These are phyloP conservation scores for Trypanosoma congolense DNA, from an alignment of 208 protist genomes.

Conservation along the genomic window DNA sequence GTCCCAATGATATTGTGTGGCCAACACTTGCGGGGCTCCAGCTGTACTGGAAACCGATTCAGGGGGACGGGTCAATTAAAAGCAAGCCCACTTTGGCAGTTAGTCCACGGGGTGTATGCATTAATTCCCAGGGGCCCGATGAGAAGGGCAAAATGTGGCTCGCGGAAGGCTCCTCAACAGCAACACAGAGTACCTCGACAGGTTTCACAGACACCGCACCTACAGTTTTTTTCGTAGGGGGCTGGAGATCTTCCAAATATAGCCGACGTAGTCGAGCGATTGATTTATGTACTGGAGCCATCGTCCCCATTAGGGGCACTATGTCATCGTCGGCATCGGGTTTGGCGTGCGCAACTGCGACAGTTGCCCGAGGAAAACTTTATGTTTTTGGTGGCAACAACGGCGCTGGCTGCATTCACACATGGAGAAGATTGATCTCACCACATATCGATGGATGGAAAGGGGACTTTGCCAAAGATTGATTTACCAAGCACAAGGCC, in stretches of 20 bases:
- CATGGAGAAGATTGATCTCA: constrained; percentile 29
- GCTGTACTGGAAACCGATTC: constrained; percentile 5
- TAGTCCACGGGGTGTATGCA: too few species aligned
- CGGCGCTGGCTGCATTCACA: constrained; percentile 23
- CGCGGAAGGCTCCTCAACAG: not conserved
- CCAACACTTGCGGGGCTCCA: constrained; percentile 16
- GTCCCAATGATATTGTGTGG: constrained; percentile 15
- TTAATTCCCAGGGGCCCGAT: too few species aligned
- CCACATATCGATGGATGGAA: constrained; percentile 14
- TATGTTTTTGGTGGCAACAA: constrained; percentile 68
- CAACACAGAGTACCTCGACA: not conserved
- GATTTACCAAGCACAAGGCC: constrained; percentile 11
- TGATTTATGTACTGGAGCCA: constrained; percentile 7
- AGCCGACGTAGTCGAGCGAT: constrained; percentile 27
- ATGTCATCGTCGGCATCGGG: constrained; percentile 2
- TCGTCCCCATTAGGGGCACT: constrained; percentile 11
- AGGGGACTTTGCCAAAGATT: not conserved
- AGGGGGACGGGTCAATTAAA: not conserved
- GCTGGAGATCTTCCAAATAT: constrained; percentile 42
- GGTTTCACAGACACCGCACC: not conserved
- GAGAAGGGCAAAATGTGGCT: too few species aligned
- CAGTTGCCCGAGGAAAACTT: constrained; percentile 21
- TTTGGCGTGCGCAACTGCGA: constrained; percentile 43
- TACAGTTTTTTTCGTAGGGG: constrained; percentile 42
- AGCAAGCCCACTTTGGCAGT: not conserved